A percentile compares a stretch with the other conserved stretches of the same genome.
These are phyloP conservation scores for Rugonectria rugulosa DNA, from an alignment of 2,329 filamentous ascomycete genomes.

Conservation along the genomic window DNA sequence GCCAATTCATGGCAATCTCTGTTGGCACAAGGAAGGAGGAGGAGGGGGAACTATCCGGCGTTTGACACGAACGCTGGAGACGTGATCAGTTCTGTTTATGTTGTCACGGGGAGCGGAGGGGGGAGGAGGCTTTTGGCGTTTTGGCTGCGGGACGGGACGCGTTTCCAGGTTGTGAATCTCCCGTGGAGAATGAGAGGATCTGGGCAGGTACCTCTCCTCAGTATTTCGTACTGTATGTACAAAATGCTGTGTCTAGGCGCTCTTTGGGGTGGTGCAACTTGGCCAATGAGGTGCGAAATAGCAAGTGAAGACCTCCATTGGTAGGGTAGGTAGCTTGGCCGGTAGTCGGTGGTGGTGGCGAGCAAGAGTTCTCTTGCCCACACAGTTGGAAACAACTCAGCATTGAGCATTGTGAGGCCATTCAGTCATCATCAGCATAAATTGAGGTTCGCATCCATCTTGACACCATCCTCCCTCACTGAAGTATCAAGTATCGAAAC, in stretches of 20 bases:
- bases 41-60: too few species aligned
- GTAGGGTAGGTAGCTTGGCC: neutral
- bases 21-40: neutral
- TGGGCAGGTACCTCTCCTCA: too few species aligned
- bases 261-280: neutral
- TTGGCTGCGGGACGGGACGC: conserved; percentile 18
- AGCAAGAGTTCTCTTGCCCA: neutral
- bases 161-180: neutral
- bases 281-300: neutral
- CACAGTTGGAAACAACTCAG: neutral
- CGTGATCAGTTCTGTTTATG: neutral
- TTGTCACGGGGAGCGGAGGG: neutral
- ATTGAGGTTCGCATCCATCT: too few species aligned
- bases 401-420: neutral
- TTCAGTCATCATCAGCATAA: neutral
- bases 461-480: too few species aligned
- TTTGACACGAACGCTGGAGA: neutral
- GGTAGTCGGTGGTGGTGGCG: neutral
- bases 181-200: too few species aligned
- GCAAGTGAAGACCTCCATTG: neutral
- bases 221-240: too few species aligned
- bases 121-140: neutral
- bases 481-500: too few species aligned
- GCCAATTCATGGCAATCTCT: neutral
- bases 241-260: neutral